Evolutionary conservation across 441 rosid genomes (phyloP).

Genomic region (Mallotus repandus): DNA sequence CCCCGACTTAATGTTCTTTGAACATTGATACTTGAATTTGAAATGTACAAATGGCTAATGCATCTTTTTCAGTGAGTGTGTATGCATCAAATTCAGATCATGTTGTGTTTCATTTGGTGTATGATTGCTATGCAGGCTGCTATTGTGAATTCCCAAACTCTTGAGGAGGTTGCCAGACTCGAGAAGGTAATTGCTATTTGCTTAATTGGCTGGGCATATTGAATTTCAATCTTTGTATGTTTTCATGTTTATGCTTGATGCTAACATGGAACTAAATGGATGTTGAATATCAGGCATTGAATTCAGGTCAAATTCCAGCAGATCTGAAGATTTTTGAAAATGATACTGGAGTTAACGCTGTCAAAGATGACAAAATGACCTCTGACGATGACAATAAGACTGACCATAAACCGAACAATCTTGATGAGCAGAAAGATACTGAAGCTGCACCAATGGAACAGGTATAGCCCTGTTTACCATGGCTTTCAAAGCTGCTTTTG

Average conservation of each 20-base stretch:
- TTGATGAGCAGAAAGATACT: constrained; percentile 38
- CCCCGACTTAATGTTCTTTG: too few relatives aligned
- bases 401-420: constrained; percentile 30
- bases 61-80: background rate
- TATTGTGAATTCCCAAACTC: constrained; percentile 95
- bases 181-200: constrained; percentile 59
- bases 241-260: constrained; percentile 15
- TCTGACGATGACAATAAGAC: constrained; percentile 30
- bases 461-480: constrained; percentile 29
- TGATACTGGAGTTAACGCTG: constrained; percentile 27
- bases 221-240: constrained; percentile 10
- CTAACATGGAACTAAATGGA: constrained; percentile 25
- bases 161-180: constrained; percentile 97
- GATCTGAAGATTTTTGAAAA: constrained; percentile 59
- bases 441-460: constrained; percentile 73
- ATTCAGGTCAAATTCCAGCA: constrained; percentile 90
- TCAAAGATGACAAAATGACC: constrained; percentile 44
- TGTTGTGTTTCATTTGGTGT: constrained; percentile 19
- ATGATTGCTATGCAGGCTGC: constrained; percentile 71
- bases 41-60: background rate
- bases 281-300: constrained; percentile 63
- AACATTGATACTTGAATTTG: constrained; percentile 1
- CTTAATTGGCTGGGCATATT: constrained; percentile 9
- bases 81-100: constrained; percentile 8
- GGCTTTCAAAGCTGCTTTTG: background rate